Evolutionary conservation across 2,329 filamentous ascomycete genomes (phyloP).

Genomic region (Pseudocercospora macadamiae): DNA sequence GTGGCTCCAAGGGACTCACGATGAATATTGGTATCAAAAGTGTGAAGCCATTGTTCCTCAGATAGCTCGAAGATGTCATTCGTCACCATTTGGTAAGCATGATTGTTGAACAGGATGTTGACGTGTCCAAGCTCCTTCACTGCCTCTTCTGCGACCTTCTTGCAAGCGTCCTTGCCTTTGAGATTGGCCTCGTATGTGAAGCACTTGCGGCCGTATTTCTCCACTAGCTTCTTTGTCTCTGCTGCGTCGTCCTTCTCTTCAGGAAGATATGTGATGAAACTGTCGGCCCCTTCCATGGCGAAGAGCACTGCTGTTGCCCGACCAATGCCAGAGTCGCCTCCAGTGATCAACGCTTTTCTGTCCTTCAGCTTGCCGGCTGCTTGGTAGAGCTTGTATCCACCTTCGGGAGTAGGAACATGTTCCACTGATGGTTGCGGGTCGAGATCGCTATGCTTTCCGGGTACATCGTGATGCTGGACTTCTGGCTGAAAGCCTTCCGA

Average conservation of each 20-base stretch:
- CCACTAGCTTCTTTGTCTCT: constrained; percentile 71
- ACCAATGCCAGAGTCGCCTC: constrained; percentile 79
- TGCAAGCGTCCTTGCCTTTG: constrained; percentile 67
- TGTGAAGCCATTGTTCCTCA: constrained; percentile 79
- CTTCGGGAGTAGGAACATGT: constrained; percentile 68
- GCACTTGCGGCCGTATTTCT: constrained; percentile 68
- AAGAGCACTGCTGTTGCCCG: constrained; percentile 75
- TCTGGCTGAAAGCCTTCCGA: constrained; percentile 25
- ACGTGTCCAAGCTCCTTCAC: constrained; percentile 67
- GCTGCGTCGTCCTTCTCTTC: constrained; percentile 77
- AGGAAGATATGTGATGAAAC: constrained; percentile 72
- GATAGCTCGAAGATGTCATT: constrained; percentile 70
- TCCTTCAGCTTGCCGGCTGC: constrained; percentile 75
- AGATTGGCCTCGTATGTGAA: constrained; percentile 68
- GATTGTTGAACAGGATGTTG: constrained; percentile 76
- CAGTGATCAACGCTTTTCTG: constrained; percentile 78
- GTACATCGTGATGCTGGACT: constrained; percentile 55
- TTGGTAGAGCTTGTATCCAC: constrained; percentile 71
- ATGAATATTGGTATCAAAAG: constrained; percentile 83
- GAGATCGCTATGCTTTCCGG: constrained; percentile 60
- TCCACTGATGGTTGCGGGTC: constrained; percentile 63
- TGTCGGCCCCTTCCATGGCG: constrained; percentile 78
- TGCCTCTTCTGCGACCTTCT: constrained; percentile 68
- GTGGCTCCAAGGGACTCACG: constrained; percentile 26
- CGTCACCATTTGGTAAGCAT: constrained; percentile 72